These are phyloP conservation scores for Phytophthora colocasiae DNA, from an alignment of 352 stramenopile genomes.

Conservation along the genomic window DNA sequence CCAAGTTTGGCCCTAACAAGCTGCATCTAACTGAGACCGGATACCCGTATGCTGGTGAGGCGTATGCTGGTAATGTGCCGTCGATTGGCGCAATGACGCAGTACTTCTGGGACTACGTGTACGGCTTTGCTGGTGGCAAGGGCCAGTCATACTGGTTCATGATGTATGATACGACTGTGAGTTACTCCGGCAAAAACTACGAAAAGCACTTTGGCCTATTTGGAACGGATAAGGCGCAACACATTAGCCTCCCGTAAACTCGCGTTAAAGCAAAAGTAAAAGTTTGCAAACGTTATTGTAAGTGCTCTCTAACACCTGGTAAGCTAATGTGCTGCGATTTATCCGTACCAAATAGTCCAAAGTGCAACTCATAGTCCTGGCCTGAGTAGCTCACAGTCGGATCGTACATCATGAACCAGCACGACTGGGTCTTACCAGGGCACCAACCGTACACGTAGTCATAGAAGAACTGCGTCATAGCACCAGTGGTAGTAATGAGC, in stretches of 20 bases:
- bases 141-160: conserved; percentile 61
- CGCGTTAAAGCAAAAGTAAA: too few relatives aligned
- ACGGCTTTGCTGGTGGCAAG: conserved; percentile 29
- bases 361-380: conserved; percentile 60
- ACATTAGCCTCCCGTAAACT: conserved; percentile 43
- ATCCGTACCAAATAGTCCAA: conserved; percentile 58
- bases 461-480: conserved; percentile 49
- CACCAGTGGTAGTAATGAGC: conserved; percentile 19
- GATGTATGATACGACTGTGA: conserved; percentile 63
- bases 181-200: conserved; percentile 48
- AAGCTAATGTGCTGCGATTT: conserved; percentile 47
- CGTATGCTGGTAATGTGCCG: conserved; percentile 39
- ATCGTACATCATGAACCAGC: conserved; percentile 77
- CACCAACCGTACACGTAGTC: conserved; percentile 48
- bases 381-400: conserved; percentile 50
- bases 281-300: too few relatives aligned
- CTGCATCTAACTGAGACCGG: conserved; percentile 59
- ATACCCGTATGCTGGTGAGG: conserved; percentile 46
- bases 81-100: conserved; percentile 47
- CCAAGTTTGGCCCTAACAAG: conserved; percentile 45
- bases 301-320: conserved; percentile 7
- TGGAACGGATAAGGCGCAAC: conserved; percentile 41
- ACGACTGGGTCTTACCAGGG: conserved; percentile 35
- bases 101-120: conserved; percentile 53
- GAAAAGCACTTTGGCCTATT: conserved; percentile 67